A percentile compares a stretch with the other conserved stretches of the same genome.
Evolutionary conservation across 1,139 yeast species (phyloP).

Genomic region (Kodamaea ohmeri): DNA sequence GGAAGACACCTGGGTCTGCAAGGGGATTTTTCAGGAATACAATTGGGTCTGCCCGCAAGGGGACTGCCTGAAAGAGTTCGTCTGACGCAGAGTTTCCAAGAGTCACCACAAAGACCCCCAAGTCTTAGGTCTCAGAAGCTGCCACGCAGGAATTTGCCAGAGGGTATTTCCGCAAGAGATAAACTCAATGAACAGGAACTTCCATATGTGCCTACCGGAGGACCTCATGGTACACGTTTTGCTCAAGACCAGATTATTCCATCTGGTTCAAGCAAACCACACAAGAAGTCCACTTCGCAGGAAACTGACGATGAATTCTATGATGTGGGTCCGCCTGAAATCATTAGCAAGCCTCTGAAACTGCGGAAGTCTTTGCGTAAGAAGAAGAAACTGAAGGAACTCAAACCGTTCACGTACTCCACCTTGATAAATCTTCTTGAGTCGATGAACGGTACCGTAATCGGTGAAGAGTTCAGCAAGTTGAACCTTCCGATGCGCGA

Average conservation of each 20-base stretch:
- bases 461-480: slow-evolving; percentile 69
- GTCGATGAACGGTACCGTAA: slow-evolving; percentile 62
- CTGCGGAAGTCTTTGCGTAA: slow-evolving; percentile 30
- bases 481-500: slow-evolving; percentile 75
- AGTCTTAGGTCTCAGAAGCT: not conserved
- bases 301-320: slow-evolving; percentile 29
- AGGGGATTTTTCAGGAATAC: no score
- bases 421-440: slow-evolving; percentile 57
- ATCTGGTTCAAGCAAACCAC: no score
- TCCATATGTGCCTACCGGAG: no score
- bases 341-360: slow-evolving; percentile 30
- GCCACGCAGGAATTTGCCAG: no score
- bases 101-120: not conserved
- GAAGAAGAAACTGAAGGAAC: slow-evolving; percentile 22
- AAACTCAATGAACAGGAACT: no score
- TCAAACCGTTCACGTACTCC: slow-evolving; percentile 55
- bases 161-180: no score
- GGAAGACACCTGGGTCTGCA: no score
- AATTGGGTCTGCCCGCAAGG: no score
- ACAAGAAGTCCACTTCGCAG: no score
- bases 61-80: not conserved
- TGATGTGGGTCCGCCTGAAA: slow-evolving; percentile 41
- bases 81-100: not conserved
- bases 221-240: no score
- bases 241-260: no score